Base-by-base conservation (phyloP, 2,329 filamentous ascomycete genomes). In the Colletotrichum phormii region DNA sequence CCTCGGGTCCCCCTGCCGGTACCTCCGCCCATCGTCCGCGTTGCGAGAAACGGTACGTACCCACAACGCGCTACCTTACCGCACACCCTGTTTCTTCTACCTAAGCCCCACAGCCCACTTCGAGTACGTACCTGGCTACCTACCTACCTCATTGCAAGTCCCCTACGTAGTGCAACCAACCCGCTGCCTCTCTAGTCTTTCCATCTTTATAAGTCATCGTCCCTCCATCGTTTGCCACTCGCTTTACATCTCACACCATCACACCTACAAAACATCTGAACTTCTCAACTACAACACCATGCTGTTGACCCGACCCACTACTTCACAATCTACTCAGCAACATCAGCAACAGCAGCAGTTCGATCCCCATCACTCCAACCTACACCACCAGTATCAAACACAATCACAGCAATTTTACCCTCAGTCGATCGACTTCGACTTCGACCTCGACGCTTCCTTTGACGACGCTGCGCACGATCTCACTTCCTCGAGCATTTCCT, bases 141-240 rank as follows among this genome's bases (percentile, higher is more conserved):
- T 60, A 71, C 54, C 59, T 67, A 71, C 62, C 55, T 71, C 68
- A 71, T 55, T 54, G 35, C 68, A 71, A 71, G 68, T 55, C 64
- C 55, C 54, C 55, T 71, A 71, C 68, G 68, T 71, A 71, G 64
- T 46, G 29, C 33, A 57, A 35, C 46, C 37, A 29, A 26, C 22
- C 37, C 33, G 51, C 53, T 31, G 33, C 51, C 37, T 53, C 53
- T 57, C 46, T 61, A 35, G 55, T 67, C 67, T 66, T 66, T 49
- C 68, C 55, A 55, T 58, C 54, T 60, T 67, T 74, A 74, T 72
- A 71, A 72, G 57, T 61, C 53, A 51, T 46, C 63, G 29, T 53
- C 72, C 72, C 63, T 67, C 67, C 67, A 13, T 24, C 15, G 59
- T 71, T 74, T 71, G 72, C 72, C 72, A 74, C 72, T 57, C 22